Evolutionary conservation across 148 eudicot genomes (phyloP).

Genomic region (Cornus florida): DNA sequence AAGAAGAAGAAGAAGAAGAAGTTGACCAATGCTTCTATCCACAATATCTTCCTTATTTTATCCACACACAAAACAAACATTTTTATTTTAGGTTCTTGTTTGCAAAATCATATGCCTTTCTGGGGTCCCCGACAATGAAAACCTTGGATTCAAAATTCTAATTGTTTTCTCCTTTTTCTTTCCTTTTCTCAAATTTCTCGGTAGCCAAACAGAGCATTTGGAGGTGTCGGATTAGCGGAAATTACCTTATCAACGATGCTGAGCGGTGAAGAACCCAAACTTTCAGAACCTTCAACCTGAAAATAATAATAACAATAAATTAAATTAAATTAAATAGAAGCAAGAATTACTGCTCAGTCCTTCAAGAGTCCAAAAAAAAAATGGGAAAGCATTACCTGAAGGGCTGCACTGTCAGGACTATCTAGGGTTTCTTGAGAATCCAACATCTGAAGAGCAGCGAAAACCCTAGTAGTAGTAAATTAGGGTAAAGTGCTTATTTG

Average conservation of each 20-base stretch:
- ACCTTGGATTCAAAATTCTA: neutral
- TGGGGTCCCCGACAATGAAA: neutral
- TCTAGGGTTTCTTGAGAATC: constrained; percentile 26
- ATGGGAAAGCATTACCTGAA: neutral
- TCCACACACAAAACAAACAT: neutral
- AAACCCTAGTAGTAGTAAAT: no score
- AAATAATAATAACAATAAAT: neutral
- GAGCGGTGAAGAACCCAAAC: constrained; percentile 12
- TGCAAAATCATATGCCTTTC: no score
- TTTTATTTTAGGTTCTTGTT: no score
- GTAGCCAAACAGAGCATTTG: no score
- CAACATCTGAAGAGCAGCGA: constrained; percentile 40
- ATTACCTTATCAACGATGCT: constrained; percentile 21
- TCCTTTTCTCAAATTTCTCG: neutral
- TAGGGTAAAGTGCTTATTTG: no score
- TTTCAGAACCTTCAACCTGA: no score
- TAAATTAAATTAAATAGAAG: neutral
- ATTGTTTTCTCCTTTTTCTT: neutral
- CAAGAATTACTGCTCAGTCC: neutral
- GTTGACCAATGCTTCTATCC: no score
- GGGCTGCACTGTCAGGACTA: neutral
- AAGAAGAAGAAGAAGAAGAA: no score
- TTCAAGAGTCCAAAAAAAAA: no score
- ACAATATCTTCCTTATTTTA: neutral
- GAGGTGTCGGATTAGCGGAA: no score